Evolutionary conservation across 2,329 filamentous ascomycete genomes (phyloP).

Genomic region (Shiraia bambusicola): DNA sequence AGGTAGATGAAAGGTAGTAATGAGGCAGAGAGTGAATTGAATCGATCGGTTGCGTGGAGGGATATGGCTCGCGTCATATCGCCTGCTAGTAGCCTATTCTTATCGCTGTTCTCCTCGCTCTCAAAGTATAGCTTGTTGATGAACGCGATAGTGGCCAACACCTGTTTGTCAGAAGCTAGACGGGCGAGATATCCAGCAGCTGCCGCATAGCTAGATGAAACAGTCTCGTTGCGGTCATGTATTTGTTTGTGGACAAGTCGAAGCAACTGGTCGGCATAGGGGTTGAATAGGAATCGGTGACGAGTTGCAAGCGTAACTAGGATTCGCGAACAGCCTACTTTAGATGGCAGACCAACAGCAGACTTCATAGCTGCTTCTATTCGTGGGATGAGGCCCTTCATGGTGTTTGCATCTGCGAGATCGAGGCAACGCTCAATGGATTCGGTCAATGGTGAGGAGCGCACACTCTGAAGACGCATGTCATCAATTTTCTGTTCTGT

Average conservation of each 20-base stretch:
- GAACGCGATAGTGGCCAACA: conserved; percentile 57
- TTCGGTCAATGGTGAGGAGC: conserved; percentile 85
- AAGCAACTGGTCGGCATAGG: conserved; percentile 74
- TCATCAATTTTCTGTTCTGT: conserved; percentile 90
- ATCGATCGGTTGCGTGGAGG: conserved; percentile 86
- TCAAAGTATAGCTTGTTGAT: conserved; percentile 74
- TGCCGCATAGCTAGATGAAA: conserved; percentile 83
- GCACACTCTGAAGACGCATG: conserved; percentile 76
- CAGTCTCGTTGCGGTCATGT: conserved; percentile 90
- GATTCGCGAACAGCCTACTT: conserved; percentile 85
- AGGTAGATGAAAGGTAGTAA: conserved; percentile 87
- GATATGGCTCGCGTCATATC: conserved; percentile 82
- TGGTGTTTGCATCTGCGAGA: conserved; percentile 74
- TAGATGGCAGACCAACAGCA: conserved; percentile 87
- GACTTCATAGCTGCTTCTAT: conserved; percentile 80
- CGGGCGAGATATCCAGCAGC: conserved; percentile 83
- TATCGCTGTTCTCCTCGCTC: conserved; percentile 74
- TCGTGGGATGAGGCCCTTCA: conserved; percentile 69
- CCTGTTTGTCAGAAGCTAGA: conserved; percentile 59
- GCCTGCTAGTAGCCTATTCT: conserved; percentile 71
- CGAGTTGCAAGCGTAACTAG: conserved; percentile 82
- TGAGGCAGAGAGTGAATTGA: conserved; percentile 71
- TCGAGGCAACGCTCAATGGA: conserved; percentile 88
- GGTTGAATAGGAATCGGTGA: conserved; percentile 71
- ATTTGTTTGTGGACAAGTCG: conserved; percentile 77